Conservation (phyloP, 139 green algal species). For the Marvania coccoides region DNA sequence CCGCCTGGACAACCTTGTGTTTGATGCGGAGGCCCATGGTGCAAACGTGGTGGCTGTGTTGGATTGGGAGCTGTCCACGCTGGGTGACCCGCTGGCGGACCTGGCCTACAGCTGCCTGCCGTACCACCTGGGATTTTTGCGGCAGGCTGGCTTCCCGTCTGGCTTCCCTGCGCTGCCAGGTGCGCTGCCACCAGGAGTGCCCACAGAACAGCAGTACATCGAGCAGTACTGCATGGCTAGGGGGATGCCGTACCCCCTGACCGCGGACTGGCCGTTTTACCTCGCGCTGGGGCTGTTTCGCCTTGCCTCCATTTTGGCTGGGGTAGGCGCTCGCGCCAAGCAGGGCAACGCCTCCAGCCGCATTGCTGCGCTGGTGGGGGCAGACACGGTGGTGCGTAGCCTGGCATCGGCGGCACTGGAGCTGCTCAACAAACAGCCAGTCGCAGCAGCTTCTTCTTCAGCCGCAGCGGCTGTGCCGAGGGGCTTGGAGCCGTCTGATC, state of each 20-base stretch:
- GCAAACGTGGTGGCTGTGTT: slow-evolving; percentile 68
- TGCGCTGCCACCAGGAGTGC: slow-evolving; percentile 62
- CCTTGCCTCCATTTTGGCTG: slow-evolving; percentile 83
- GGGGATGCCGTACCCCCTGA: slow-evolving; percentile 28
- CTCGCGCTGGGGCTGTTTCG: slow-evolving; percentile 87
- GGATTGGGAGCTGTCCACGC: slow-evolving; percentile 97
- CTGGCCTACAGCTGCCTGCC: slow-evolving; percentile 89
- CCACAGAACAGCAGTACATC: slow-evolving; percentile 69
- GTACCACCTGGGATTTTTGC: slow-evolving; percentile 62
- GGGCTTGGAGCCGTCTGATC: slow-evolving; percentile 25
- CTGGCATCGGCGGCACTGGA: slow-evolving; percentile 55
- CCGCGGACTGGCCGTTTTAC: slow-evolving; percentile 83
- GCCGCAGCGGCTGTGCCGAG: not conserved
- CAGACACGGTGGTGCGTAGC: slow-evolving; percentile 42
- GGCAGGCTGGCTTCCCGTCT: slow-evolving; percentile 1
- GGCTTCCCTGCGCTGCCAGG: slow-evolving; percentile 7
- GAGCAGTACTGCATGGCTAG: slow-evolving; percentile 55
- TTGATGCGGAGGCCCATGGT: slow-evolving; percentile 16
- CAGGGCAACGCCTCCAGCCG: slow-evolving; percentile 81
- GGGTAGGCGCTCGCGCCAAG: slow-evolving; percentile 60
- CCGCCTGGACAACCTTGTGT: slow-evolving; percentile 93
- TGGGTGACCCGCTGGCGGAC: slow-evolving; percentile 86
- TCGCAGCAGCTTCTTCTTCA: not conserved
- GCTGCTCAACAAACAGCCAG: slow-evolving; percentile 31
- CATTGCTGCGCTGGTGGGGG: slow-evolving; percentile 47